Conservation (phyloP, 805 yeast genomes). For the Teunomyces cretensis region DNA sequence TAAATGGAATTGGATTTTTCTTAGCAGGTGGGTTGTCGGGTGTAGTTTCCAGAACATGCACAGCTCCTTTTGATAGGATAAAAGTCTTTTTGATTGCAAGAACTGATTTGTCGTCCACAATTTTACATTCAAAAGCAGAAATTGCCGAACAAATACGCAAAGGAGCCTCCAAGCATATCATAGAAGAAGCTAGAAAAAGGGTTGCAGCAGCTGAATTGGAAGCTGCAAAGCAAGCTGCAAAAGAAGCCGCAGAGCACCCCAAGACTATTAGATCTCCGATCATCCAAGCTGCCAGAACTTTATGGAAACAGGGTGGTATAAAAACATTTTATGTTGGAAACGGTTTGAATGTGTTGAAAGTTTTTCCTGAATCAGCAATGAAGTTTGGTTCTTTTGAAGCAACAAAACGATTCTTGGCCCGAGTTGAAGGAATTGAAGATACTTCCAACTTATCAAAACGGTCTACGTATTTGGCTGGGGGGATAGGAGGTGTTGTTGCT, state of each 20-base stretch:
- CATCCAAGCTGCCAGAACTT: slow-evolving; percentile 72
- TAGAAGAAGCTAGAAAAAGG: slow-evolving; percentile 33
- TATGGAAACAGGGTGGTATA: slow-evolving; percentile 88
- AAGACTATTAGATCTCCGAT: slow-evolving; percentile 67
- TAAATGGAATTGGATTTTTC: slow-evolving; percentile 86
- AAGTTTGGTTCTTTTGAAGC: slow-evolving; percentile 95
- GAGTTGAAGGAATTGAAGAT: slow-evolving; percentile 73
- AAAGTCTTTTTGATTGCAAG: slow-evolving; percentile 93
- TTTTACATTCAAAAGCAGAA: slow-evolving; percentile 55
- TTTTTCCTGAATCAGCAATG: slow-evolving; percentile 96
- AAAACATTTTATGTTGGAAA: slow-evolving; percentile 91
- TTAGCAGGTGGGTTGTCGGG: slow-evolving; percentile 95
- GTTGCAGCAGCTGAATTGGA: slow-evolving; percentile 25
- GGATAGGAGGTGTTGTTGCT: slow-evolving; percentile 91
- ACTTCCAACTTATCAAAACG: slow-evolving; percentile 66
- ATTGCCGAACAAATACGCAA: slow-evolving; percentile 36
- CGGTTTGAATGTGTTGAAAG: slow-evolving; percentile 89
- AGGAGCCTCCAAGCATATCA: slow-evolving; percentile 34
- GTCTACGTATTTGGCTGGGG: slow-evolving; percentile 91
- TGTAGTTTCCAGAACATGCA: slow-evolving; percentile 91
- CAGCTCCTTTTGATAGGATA: slow-evolving; percentile 95
- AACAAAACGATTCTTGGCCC: slow-evolving; percentile 71
- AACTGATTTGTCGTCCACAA: slow-evolving; percentile 73
- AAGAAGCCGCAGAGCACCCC: slow-evolving; percentile 36
- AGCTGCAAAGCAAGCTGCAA: slow-evolving; percentile 24